Percentiles rank a stretch among this genome's conserved stretches.
phyloP scores from a whole-genome alignment of 192 early-diverging fungal genomes.

The Backusella circina region DNA sequence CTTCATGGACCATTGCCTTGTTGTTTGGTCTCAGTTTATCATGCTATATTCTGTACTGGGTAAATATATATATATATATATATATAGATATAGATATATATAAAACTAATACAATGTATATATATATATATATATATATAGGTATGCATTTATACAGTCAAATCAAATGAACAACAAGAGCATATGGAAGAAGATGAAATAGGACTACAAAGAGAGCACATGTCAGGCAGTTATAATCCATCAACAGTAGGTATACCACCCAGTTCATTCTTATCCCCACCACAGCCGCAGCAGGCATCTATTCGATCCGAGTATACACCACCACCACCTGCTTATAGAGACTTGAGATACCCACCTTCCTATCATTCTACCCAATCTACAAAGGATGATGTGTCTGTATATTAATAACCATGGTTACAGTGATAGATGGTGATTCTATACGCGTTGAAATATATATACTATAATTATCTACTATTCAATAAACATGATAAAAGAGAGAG shows the following conservation, averaged over 20 bases:
- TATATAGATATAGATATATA: no score
- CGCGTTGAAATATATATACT: not conserved
- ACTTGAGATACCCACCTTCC: slow-evolving; percentile 6
- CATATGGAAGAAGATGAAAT: not conserved
- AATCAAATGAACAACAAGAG: not conserved
- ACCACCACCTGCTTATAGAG: slow-evolving; percentile 6
- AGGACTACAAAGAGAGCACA: not conserved
- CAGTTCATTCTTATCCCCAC: not conserved
- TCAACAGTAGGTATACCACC: not conserved
- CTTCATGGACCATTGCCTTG: not conserved
- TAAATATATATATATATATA: not conserved
- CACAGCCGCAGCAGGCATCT: not conserved
- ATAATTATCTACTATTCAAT: not conserved
- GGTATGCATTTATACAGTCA: not conserved
- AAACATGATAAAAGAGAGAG: no score
- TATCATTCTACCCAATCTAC: not conserved
- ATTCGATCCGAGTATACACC: not conserved
- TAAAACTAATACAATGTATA: no score
- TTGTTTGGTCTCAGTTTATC: not conserved
- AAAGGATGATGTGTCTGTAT: slow-evolving; percentile 3
- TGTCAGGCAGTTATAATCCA: not conserved
- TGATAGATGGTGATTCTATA: no score
- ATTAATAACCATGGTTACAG: no score
- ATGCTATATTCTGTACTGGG: not conserved
- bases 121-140: not conserved